Base-by-base conservation (phyloP, 2,329 filamentous ascomycete genomes). In the Diplocarpon rosae region DNA sequence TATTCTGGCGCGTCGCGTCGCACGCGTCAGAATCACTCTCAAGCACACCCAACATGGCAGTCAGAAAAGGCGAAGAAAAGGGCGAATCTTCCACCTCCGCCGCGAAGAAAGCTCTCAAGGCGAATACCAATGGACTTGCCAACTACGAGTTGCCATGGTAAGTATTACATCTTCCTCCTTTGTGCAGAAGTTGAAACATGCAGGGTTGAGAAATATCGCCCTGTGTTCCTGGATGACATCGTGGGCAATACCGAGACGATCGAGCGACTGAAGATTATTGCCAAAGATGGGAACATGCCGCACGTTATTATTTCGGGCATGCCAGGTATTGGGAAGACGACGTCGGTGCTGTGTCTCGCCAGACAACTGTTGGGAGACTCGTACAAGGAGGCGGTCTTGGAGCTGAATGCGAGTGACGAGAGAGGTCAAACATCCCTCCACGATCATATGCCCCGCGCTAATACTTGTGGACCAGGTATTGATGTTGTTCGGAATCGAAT, bases 261-360 rank as follows among this genome's bases (percentile, higher is more conserved):
- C 58, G 90, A 96, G 65, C 84, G 92, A 44, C 71, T 98, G 58
- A 96, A 96, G 63, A 96, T 98, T 59, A 96, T 98, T 57, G 89
- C 92, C 37, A 92, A 89, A 65, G 92, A 96, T 68, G 92, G 92
- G 57, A 98, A 98, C 67, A 95, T 98, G 89, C 92, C 92, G 2
- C 92, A 98, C 67, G 79, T 98, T 60, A 96, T 98, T 66, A 96
- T 98, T 59, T 95, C 87, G n/a, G 92, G 92, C 48, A 96, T 95
- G 88, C 92, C 92, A 15, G 92, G 92, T 61, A 98, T 96, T 60
- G 92, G 92, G 65, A 98, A 98, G 71, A 98, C 92, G 3, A 96
- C 92, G 0, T 95, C 88, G 45, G 82, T 98, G 45, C 70, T 96
- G 49, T 96, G 92, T 62, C 77, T 98, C 37, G 92, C 92, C 14